Base-by-base conservation (phyloP, 2,329 filamentous ascomycete species). In the Rosellinia necatrix region DNA sequence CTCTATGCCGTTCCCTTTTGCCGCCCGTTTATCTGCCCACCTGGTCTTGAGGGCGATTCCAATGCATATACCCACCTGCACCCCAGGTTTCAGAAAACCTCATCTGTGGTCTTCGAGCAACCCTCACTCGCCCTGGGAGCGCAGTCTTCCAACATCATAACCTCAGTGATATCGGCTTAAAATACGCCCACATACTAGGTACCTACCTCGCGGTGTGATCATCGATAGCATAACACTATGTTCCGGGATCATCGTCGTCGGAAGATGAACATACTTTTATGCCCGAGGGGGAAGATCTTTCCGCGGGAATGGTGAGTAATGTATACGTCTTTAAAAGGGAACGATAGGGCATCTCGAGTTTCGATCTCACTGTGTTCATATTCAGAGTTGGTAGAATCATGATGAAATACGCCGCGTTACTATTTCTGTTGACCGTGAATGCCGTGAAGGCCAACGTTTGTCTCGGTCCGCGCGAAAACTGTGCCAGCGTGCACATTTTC, bases 401-500 rank as follows among this genome's bases (percentile, higher is more conserved):
- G 21, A 58, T 56, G 53, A 52, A 48, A 48, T 8, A 24, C 24
- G 10, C 15, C 13, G 42, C 22, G 19, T 41, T 48, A 1, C 15
- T 56, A 21, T 34, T 51, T 15, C 19, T 56, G 21, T 17, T 46
- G 2, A 30, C 51, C 9, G 53, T 53, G 15, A 24, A 27, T 9
- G 27, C 22, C 12, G 40, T 30, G 12, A 30, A 34, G 24, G 37
- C 49, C 22, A 21, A n/a, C 24, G 22, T 35, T 27, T 17, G 25
- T 13, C 25, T 56, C 27, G 21, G 37, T 25, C 52, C 42, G 9
- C 54, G 49, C 12, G 32, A 41, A 48, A 37, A 24, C 34, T 81
- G 78, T 58, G 78, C 79, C 2, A 55, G 64, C 8, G 64, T 81
- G 27, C 78, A 80, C 56, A 67, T 81, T 41, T 76, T 81, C 58